These are phyloP conservation scores for Erodium texanum DNA, from an alignment of 441 rosid species.

Conservation along the genomic window DNA sequence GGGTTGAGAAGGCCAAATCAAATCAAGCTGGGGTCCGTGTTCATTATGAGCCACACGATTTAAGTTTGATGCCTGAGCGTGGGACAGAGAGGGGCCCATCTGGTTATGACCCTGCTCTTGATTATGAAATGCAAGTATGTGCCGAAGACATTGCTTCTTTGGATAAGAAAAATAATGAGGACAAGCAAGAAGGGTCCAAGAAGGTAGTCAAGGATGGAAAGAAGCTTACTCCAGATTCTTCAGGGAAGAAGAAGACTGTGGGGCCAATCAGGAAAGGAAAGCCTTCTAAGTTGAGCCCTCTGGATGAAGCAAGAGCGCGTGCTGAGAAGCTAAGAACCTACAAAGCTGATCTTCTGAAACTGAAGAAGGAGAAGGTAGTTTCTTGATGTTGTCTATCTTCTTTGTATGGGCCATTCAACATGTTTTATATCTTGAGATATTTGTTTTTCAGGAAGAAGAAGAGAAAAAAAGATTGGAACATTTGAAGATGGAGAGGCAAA, in stretches of 20 bases:
- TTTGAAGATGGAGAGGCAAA: constrained; percentile 80
- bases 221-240: constrained; percentile 38
- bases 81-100: constrained; percentile 40
- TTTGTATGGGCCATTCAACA: constrained; percentile 8
- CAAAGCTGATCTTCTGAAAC: constrained; percentile 88
- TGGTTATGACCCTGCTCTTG: constrained; percentile 76
- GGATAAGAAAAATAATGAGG: constrained; percentile 37
- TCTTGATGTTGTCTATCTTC: no score
- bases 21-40: constrained; percentile 29
- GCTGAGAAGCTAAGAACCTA: constrained; percentile 81
- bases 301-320: constrained; percentile 89
- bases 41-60: constrained; percentile 73
- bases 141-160: constrained; percentile 23
- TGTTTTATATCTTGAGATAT: constrained; percentile 1
- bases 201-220: constrained; percentile 52
- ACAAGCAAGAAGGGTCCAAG: constrained; percentile 44
- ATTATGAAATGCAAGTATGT: constrained; percentile 53
- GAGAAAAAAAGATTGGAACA: constrained; percentile 69
- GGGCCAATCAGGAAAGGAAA: constrained; percentile 80
- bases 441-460: constrained; percentile 62
- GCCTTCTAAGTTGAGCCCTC: constrained; percentile 68
- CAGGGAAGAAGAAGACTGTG: constrained; percentile 52
- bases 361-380: constrained; percentile 95
- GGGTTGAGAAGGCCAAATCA: constrained; percentile 40
- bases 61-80: constrained; percentile 69